A percentile compares a stretch with the other conserved stretches of the same genome.
phyloP scores from a whole-genome alignment of 2,329 filamentous ascomycete genomes.

The Aspergillus bombycis region DNA sequence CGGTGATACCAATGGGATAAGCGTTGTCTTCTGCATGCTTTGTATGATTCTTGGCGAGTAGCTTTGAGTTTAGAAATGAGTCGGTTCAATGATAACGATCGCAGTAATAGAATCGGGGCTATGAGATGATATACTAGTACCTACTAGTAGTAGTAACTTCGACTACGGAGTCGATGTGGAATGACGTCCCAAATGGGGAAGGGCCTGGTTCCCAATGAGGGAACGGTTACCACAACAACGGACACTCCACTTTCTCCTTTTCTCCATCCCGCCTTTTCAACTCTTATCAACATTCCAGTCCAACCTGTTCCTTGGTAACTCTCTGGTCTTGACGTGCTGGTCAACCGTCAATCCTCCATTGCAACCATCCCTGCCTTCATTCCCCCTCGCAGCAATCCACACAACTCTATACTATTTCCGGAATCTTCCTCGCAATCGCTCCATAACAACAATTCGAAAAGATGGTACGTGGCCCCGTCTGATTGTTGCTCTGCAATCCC shows the following conservation, averaged over 20 bases:
- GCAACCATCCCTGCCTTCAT: constrained; percentile 5
- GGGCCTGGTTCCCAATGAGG: neutral
- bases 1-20: constrained; percentile 7
- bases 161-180: neutral
- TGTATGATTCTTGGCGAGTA: no score
- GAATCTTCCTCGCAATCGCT: neutral
- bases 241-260: constrained; percentile 10
- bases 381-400: constrained; percentile 1
- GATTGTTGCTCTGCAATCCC: constrained; percentile 1
- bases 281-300: neutral
- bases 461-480: constrained; percentile 12
- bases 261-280: constrained; percentile 6
- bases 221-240: constrained; percentile 28
- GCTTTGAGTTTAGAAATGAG: no score
- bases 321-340: neutral
- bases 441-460: neutral
- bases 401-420: constrained; percentile 2
- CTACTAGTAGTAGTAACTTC: no score
- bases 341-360: constrained; percentile 6
- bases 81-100: no score
- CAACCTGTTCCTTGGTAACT: neutral
- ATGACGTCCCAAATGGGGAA: neutral
- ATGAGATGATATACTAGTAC: no score
- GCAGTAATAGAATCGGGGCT: no score
- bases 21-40: constrained; percentile 1